Conservation (phyloP, 176 grass and related monocot species). For the Paspalum vaginatum region DNA sequence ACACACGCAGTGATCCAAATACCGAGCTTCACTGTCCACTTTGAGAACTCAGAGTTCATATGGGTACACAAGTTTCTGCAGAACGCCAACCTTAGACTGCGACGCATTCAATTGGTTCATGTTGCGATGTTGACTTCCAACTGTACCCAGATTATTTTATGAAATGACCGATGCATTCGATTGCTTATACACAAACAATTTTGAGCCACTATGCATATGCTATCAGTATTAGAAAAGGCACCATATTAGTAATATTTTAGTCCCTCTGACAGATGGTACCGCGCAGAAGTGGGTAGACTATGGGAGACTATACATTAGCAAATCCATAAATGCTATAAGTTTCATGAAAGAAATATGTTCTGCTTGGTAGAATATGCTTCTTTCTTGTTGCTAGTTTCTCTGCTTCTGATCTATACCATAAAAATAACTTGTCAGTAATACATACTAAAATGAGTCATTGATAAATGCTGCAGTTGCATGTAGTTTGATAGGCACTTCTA, state of each 20-base stretch:
- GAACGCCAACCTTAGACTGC: too few species aligned
- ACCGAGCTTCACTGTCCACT: too few species aligned
- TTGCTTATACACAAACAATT: too few species aligned
- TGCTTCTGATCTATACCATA: background rate
- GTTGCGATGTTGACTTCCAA: slow-evolving; percentile 11
- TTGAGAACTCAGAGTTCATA: background rate
- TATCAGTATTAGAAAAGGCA: background rate
- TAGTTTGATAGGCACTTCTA: slow-evolving; percentile 92
- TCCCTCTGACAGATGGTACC: background rate
- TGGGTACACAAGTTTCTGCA: slow-evolving; percentile 8
- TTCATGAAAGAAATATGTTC: too few species aligned
- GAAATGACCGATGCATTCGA: too few species aligned
- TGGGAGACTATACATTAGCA: background rate
- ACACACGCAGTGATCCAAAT: too few species aligned
- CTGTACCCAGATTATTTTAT: background rate
- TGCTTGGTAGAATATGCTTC: too few species aligned
- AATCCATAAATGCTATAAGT: too few species aligned
- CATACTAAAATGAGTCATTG: slow-evolving; percentile 58
- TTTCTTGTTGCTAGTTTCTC: slow-evolving; percentile 9
- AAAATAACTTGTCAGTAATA: background rate
- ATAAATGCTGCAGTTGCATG: slow-evolving; percentile 71
- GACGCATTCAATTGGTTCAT: too few species aligned
- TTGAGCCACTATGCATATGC: background rate
- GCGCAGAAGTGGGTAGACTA: background rate
- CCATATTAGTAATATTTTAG: too few species aligned